These are phyloP conservation scores for Plasmodium gaboni DNA, from an alignment of 169 alveolate genomes.

Conservation along the genomic window DNA sequence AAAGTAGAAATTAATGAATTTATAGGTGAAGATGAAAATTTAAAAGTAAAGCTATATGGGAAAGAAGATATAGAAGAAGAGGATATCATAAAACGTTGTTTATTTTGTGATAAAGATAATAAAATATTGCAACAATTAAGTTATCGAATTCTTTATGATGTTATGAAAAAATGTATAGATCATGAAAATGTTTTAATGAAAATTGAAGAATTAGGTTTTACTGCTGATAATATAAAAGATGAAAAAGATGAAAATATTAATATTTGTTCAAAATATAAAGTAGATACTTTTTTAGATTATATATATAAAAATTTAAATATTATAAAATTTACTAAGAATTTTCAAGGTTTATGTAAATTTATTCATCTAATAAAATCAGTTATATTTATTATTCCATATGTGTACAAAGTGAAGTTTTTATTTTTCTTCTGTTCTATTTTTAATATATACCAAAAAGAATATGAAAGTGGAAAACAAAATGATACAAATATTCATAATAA, in stretches of 20 bases:
- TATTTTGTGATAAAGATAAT: slow-evolving; percentile 35
- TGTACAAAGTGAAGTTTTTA: slow-evolving; percentile 41
- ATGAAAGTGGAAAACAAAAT: not conserved
- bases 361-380: slow-evolving; percentile 45
- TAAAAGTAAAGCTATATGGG: slow-evolving; percentile 36
- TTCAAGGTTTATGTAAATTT: slow-evolving; percentile 40
- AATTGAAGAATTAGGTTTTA: slow-evolving; percentile 73
- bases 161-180: slow-evolving; percentile 69
- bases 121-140: slow-evolving; percentile 37
- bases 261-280: slow-evolving; percentile 70
- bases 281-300: slow-evolving; percentile 41
- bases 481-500: not conserved
- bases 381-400: slow-evolving; percentile 36
- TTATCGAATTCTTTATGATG: slow-evolving; percentile 52
- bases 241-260: slow-evolving; percentile 48
- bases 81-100: slow-evolving; percentile 54
- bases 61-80: slow-evolving; percentile 29
- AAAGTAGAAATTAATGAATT: slow-evolving; percentile 13
- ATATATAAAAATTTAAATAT: slow-evolving; percentile 58
- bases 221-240: slow-evolving; percentile 70
- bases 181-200: slow-evolving; percentile 75
- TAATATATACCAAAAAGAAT: slow-evolving; percentile 60
- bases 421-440: slow-evolving; percentile 68
- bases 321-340: slow-evolving; percentile 49
- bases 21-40: slow-evolving; percentile 14